Base-by-base conservation (phyloP, 2,329 filamentous ascomycete species). In the Cryphonectria carpinicola region DNA sequence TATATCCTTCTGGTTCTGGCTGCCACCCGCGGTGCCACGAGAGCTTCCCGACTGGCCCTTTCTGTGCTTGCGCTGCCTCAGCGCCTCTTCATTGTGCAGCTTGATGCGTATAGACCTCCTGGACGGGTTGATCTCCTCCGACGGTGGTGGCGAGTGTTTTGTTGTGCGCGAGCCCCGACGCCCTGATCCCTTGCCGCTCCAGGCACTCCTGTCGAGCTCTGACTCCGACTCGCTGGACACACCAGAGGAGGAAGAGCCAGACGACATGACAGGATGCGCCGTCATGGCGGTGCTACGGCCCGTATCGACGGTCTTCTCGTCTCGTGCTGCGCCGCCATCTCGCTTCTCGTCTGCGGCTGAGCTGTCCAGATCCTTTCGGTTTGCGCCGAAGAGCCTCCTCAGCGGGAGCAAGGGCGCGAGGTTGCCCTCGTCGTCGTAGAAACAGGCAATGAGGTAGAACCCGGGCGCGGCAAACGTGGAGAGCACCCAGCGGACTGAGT, bases 101-200 rank as follows among this genome's bases (percentile, higher is more conserved):
- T 96, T 97, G 77, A 98, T 97, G 54, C 94, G 89, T 74, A 97
- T 97, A 1, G 94, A 97, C 70, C 94, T 88, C 76, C 93, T 89
- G 8, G 88, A 84, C 4, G 92, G 90, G 22, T 87, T 85, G 73
- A 87, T 87, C 74, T 94, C 92, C 73, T 94, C 91, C 41, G 84
- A 78, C 37, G 84, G 82, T 64, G 85, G 84, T 32, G 85, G 84
- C 28, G 85, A 76, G 1, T 90, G 90, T 78, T 89, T 91, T 35
- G 92, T 91, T 67, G 92, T 91, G 67, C 91, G 87, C 62, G 85
- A 84, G 77, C 93, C 88, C 62, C 87, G 84, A 69, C 76, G 74
- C 69, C 76, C 76, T 63, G 76, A 74, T 66, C 74, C 74, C 70
- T 77, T 75, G 73, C 71, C 74, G 66, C 75, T 77, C 32, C 77